These are phyloP conservation scores for Hirschioporus abietinus DNA, from an alignment of 768 basidiomycete genomes.

Conservation along the genomic window DNA sequence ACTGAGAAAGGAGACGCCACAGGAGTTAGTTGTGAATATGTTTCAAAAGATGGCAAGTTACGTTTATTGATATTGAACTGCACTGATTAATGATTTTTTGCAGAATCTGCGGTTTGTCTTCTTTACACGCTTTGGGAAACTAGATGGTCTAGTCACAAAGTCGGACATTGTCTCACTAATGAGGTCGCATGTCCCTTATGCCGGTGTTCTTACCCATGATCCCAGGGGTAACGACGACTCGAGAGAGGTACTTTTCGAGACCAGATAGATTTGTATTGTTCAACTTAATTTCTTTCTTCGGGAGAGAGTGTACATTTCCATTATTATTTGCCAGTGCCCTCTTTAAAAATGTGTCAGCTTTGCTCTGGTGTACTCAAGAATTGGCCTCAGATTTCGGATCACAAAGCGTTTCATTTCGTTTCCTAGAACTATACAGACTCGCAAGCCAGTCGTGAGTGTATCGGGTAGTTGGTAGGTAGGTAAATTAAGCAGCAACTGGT, in stretches of 20 bases:
- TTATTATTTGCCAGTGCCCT: no score
- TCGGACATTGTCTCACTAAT: slow-evolving; percentile 57
- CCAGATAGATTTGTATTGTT: neutral
- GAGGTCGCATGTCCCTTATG: slow-evolving; percentile 53
- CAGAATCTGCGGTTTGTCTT: slow-evolving; percentile 67
- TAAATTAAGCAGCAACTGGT: no score
- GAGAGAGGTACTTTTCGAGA: neutral
- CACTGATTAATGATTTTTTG: neutral
- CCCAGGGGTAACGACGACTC: neutral
- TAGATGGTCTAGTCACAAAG: slow-evolving; percentile 66
- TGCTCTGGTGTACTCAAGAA: no score
- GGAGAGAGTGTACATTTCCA: no score
- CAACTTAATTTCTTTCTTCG: neutral
- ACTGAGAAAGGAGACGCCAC: slow-evolving; percentile 62
- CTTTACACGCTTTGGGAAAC: slow-evolving; percentile 53
- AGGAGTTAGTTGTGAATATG: slow-evolving; percentile 67
- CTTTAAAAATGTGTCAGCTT: no score
- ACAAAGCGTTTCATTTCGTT: no score
- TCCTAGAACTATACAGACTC: no score
- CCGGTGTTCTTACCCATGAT: slow-evolving; percentile 20
- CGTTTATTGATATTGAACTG: neutral
- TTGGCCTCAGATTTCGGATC: no score
- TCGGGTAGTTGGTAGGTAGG: no score
- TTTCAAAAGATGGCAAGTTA: slow-evolving; percentile 61
- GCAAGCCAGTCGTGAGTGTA: no score